Conservation (phyloP, 306 rosid genomes). For the Cucurbita pepo region DNA sequence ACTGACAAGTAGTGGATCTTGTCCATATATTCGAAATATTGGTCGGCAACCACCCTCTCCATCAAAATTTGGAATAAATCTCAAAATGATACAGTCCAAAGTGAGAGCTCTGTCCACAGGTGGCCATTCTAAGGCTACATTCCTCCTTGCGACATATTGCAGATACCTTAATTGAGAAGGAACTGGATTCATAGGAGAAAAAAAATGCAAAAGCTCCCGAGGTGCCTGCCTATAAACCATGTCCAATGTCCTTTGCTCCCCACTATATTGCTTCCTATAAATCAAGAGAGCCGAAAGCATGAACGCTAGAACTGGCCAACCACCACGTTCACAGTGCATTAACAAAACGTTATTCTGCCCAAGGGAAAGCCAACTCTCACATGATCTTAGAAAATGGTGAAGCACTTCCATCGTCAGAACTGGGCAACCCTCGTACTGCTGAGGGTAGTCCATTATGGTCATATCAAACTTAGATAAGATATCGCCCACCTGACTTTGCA, state of each 20-base stretch:
- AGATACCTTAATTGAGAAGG: constrained; percentile 88
- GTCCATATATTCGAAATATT: constrained; percentile 69
- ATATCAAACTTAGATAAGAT: constrained; percentile 58
- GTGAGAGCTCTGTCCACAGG: constrained; percentile 75
- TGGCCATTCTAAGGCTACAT: constrained; percentile 84
- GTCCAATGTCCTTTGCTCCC: constrained; percentile 83
- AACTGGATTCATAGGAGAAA: constrained; percentile 58
- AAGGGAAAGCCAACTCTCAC: constrained; percentile 88
- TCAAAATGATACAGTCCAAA: constrained; percentile 74
- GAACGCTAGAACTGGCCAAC: constrained; percentile 89
- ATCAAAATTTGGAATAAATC: constrained; percentile 60
- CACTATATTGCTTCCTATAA: constrained; percentile 46
- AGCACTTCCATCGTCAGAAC: constrained; percentile 71
- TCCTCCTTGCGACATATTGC: constrained; percentile 78
- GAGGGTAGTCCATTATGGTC: constrained; percentile 90
- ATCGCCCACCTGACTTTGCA: constrained; percentile 35
- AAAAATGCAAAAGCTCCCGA: constrained; percentile 52
- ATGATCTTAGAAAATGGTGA: constrained; percentile 75
- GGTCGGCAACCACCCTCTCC: constrained; percentile 74
- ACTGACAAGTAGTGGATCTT: constrained; percentile 40
- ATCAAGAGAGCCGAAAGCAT: constrained; percentile 82
- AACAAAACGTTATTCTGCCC: constrained; percentile 64
- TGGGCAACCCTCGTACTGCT: constrained; percentile 70
- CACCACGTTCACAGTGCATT: constrained; percentile 91
- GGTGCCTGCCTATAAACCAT: constrained; percentile 89